These are phyloP conservation scores for Xylaria grammica DNA, from an alignment of 495 filamentous ascomycete species.

Conservation along the genomic window DNA sequence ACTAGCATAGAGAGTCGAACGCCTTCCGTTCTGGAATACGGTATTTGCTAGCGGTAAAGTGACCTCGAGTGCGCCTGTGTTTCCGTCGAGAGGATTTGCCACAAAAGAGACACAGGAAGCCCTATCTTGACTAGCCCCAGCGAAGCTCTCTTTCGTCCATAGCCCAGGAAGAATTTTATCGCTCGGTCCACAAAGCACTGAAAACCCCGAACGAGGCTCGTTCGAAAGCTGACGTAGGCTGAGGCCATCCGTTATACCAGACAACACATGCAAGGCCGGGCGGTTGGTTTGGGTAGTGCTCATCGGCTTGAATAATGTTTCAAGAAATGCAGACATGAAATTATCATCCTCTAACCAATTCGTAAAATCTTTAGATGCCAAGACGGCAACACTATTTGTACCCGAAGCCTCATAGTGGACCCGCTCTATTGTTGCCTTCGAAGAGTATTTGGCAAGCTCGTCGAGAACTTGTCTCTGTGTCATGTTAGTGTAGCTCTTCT, in stretches of 20 bases:
- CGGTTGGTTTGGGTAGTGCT: background rate
- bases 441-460: slow-evolving; percentile 2
- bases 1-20: slow-evolving; percentile 64
- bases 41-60: slow-evolving; percentile 77
- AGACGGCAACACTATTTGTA: slow-evolving; percentile 36
- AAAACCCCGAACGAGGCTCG: slow-evolving; percentile 43
- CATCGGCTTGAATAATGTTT: slow-evolving; percentile 17
- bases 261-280: slow-evolving; percentile 35
- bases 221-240: slow-evolving; percentile 25
- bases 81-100: slow-evolving; percentile 27
- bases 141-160: slow-evolving; percentile 28
- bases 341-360: slow-evolving; percentile 44
- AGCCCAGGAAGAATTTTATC: slow-evolving; percentile 41
- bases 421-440: background rate
- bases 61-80: slow-evolving; percentile 35
- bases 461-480: slow-evolving; percentile 18
- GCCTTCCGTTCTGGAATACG: slow-evolving; percentile 71
- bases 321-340: slow-evolving; percentile 42
- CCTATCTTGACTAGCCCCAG: slow-evolving; percentile 11
- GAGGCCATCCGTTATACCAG: slow-evolving; percentile 45
- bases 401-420: background rate
- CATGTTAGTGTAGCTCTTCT: background rate
- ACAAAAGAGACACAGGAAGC: slow-evolving; percentile 30
- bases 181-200: slow-evolving; percentile 42
- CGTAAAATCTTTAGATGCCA: slow-evolving; percentile 42